These are phyloP conservation scores for Xanthoparmelia taractica DNA, from an alignment of 495 filamentous ascomycete species.

Conservation along the genomic window DNA sequence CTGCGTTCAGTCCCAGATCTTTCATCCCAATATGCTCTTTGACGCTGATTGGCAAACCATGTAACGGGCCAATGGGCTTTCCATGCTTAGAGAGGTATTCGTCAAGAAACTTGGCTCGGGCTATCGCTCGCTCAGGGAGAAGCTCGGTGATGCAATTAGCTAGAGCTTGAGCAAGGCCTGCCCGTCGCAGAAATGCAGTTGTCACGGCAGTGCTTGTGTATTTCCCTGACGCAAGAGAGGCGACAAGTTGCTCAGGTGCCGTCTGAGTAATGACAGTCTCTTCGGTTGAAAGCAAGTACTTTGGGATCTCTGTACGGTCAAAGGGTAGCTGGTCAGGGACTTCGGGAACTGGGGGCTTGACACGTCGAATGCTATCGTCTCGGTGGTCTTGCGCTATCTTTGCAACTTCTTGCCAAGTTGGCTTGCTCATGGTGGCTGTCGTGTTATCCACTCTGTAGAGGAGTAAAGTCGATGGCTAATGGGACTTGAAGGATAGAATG, in stretches of 20 bases:
- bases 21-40: conserved; percentile 34
- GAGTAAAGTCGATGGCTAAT: not conserved
- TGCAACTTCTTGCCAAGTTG: conserved; percentile 37
- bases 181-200: conserved; percentile 40
- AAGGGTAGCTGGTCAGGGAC: conserved; percentile 29
- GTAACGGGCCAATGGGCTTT: conserved; percentile 34
- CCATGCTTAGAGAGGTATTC: conserved; percentile 25
- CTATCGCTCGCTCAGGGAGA: conserved; percentile 30
- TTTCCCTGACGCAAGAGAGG: conserved; percentile 30
- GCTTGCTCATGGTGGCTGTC: conserved; percentile 18
- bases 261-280: conserved; percentile 38
- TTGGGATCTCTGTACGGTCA: conserved; percentile 35
- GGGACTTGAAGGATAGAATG: not conserved
- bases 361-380: conserved; percentile 33
- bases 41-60: conserved; percentile 39
- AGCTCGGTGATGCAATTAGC: conserved; percentile 37
- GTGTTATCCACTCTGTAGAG: not conserved
- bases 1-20: conserved; percentile 22
- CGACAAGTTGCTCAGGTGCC: conserved; percentile 31
- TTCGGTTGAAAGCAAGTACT: conserved; percentile 31
- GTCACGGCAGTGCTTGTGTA: conserved; percentile 35
- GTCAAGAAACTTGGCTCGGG: conserved; percentile 32
- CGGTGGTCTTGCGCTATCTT: conserved; percentile 32
- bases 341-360: conserved; percentile 33
- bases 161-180: conserved; percentile 40